Conservation (phyloP, 352 stramenopile species). For the Poterioochromonas sp. region DNA sequence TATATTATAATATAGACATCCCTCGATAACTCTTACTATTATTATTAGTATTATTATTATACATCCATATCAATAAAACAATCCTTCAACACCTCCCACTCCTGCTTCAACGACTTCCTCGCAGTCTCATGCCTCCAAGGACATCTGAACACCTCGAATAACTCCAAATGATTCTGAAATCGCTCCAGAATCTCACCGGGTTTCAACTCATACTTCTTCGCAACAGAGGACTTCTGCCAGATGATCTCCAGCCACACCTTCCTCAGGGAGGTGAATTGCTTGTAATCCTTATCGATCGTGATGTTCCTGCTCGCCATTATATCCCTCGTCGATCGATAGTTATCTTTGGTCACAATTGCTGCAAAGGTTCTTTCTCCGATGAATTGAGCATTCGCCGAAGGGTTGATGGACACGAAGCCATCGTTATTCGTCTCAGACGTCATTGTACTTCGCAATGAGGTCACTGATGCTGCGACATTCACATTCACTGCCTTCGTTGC, state of each 20-base stretch:
- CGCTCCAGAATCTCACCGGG: slow-evolving; percentile 5
- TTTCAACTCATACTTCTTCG: background rate
- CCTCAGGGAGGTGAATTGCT: background rate
- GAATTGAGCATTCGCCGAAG: background rate
- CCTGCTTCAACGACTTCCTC: background rate
- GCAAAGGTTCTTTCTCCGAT: slow-evolving; percentile 17
- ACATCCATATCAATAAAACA: slow-evolving; percentile 14
- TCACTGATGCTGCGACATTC: background rate
- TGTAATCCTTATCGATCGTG: background rate
- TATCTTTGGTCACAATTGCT: slow-evolving; percentile 4
- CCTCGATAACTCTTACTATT: too few species aligned
- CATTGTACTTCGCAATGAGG: background rate
- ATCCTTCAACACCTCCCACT: background rate
- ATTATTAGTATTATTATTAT: too few species aligned
- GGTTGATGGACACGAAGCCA: background rate
- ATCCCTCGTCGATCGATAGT: background rate
- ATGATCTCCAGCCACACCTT: slow-evolving; percentile 14
- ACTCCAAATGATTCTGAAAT: background rate
- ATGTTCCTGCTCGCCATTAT: background rate
- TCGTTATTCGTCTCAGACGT: background rate
- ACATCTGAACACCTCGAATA: slow-evolving; percentile 16
- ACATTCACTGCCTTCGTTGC: background rate
- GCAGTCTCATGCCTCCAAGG: background rate
- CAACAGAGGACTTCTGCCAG: background rate
- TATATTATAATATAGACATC: too few species aligned